Evolutionary conservation across 371 early-diverging fungal genomes (phyloP).

Genomic region (Basidiobolus meristosporus): DNA sequence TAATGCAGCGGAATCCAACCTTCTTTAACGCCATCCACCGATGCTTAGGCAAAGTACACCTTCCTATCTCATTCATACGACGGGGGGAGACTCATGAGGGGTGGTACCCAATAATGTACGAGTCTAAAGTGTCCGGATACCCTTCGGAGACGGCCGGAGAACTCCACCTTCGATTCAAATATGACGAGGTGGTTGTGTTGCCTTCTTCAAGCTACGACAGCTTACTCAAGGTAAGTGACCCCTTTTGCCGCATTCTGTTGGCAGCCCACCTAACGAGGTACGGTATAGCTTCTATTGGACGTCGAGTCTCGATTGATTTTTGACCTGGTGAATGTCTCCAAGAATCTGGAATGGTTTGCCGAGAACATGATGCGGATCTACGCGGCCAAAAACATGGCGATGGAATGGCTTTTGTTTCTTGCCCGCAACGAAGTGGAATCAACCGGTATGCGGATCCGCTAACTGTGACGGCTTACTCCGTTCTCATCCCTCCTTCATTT

Average conservation of each 20-base stretch:
- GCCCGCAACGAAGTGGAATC: slow-evolving; percentile 29
- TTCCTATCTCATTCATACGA: too few species aligned
- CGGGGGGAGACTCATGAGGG: background rate
- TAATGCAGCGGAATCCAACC: too few species aligned
- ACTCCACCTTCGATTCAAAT: slow-evolving; percentile 23
- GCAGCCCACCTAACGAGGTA: slow-evolving; percentile 1
- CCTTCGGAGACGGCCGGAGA: slow-evolving; percentile 39
- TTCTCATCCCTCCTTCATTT: too few species aligned
- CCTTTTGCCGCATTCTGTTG: background rate
- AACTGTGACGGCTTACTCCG: too few species aligned
- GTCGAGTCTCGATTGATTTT: slow-evolving; percentile 22
- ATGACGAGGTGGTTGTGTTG: slow-evolving; percentile 32
- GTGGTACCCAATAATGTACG: slow-evolving; percentile 2
- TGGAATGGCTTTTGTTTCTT: slow-evolving; percentile 30
- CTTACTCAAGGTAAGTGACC: background rate
- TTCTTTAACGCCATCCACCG: too few species aligned
- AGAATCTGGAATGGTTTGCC: slow-evolving; percentile 30
- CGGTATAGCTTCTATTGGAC: slow-evolving; percentile 18
- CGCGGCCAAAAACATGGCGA: slow-evolving; percentile 16
- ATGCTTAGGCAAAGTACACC: too few species aligned
- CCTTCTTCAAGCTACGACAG: background rate
- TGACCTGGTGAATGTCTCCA: slow-evolving; percentile 15
- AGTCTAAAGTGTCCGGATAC: too few species aligned
- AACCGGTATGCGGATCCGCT: too few species aligned
- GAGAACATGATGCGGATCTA: slow-evolving; percentile 28